A percentile compares a stretch with the other conserved stretches of the same genome.
Evolutionary conservation across 1,139 yeast genomes (phyloP).

Genomic region (Magnusiomyces sp.): DNA sequence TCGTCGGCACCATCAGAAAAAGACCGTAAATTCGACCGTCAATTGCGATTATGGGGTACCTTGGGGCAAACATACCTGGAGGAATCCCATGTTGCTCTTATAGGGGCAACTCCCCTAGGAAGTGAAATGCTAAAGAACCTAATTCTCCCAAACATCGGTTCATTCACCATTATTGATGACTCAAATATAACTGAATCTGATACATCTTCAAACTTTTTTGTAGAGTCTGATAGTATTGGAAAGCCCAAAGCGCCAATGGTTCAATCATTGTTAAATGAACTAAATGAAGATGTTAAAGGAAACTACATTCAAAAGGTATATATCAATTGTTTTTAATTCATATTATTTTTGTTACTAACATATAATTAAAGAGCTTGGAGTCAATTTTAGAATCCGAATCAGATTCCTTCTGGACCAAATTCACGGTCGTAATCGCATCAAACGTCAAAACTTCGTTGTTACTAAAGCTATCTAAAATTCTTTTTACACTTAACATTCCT

Average conservation of each 20-base stretch:
- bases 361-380: not conserved
- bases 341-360: not conserved
- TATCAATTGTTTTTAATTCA: not conserved
- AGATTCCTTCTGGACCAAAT: constrained; percentile 39
- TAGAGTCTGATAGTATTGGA: constrained; percentile 42
- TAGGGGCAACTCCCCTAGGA: constrained; percentile 54
- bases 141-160: constrained; percentile 71
- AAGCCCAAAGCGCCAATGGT: constrained; percentile 36
- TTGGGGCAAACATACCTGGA: constrained; percentile 63
- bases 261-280: constrained; percentile 39
- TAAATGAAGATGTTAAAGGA: constrained; percentile 55
- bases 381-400: constrained; percentile 5
- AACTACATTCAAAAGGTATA: constrained; percentile 23
- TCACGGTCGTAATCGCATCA: constrained; percentile 46
- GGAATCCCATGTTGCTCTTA: constrained; percentile 49
- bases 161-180: constrained; percentile 51
- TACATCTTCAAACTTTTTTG: constrained; percentile 54
- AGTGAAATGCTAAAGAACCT: constrained; percentile 71
- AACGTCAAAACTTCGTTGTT: constrained; percentile 25
- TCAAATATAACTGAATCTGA: constrained; percentile 37
- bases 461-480: constrained; percentile 30
- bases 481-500: constrained; percentile 46
- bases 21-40: constrained; percentile 60
- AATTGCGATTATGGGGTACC: constrained; percentile 77
- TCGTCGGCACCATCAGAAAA: constrained; percentile 18